These are phyloP conservation scores for Geosmithia putterillii DNA, from an alignment of 2,329 filamentous ascomycete genomes.

Conservation along the genomic window DNA sequence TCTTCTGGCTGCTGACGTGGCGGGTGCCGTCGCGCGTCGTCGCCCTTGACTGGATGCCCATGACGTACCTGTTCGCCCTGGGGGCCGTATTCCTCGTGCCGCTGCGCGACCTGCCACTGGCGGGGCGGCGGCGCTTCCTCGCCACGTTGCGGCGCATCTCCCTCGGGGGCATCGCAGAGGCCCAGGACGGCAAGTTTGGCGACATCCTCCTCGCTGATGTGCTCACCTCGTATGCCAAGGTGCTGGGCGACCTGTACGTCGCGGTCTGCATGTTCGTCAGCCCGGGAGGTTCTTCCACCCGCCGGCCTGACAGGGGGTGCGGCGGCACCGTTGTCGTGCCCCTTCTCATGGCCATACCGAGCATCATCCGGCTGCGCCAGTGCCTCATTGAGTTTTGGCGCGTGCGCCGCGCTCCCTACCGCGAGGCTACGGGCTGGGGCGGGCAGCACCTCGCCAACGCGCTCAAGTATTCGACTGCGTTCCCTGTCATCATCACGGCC, in stretches of 20 bases:
- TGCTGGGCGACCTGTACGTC: slow-evolving; percentile 81
- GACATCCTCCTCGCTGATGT: slow-evolving; percentile 91
- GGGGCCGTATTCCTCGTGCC: slow-evolving; percentile 62
- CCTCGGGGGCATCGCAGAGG: slow-evolving; percentile 75
- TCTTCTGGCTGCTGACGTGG: slow-evolving; percentile 76
- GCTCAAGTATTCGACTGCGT: slow-evolving; percentile 85
- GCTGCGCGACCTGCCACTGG: slow-evolving; percentile 51
- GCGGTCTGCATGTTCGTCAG: slow-evolving; percentile 84
- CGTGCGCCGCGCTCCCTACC: slow-evolving; percentile 45
- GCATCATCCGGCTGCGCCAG: slow-evolving; percentile 76
- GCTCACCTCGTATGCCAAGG: slow-evolving; percentile 86
- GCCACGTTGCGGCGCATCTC: slow-evolving; percentile 64
- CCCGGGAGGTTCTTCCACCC: slow-evolving; percentile 58
- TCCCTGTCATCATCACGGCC: slow-evolving; percentile 77
- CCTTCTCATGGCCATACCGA: slow-evolving; percentile 72
- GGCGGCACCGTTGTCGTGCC: slow-evolving; percentile 73
- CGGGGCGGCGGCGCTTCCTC: slow-evolving; percentile 65
- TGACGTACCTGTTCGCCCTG: slow-evolving; percentile 67
- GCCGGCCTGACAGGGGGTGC: slow-evolving; percentile 68
- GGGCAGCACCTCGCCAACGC: slow-evolving; percentile 89
- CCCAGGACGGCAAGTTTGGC: slow-evolving; percentile 84
- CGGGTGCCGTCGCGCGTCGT: slow-evolving; percentile 58
- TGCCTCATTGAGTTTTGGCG: slow-evolving; percentile 81
- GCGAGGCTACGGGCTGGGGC: slow-evolving; percentile 55
- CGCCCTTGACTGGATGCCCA: slow-evolving; percentile 74